These are phyloP conservation scores for Sanguinoderma infundibulare DNA, from an alignment of 1,284 basidiomycete genomes.

Conservation along the genomic window DNA sequence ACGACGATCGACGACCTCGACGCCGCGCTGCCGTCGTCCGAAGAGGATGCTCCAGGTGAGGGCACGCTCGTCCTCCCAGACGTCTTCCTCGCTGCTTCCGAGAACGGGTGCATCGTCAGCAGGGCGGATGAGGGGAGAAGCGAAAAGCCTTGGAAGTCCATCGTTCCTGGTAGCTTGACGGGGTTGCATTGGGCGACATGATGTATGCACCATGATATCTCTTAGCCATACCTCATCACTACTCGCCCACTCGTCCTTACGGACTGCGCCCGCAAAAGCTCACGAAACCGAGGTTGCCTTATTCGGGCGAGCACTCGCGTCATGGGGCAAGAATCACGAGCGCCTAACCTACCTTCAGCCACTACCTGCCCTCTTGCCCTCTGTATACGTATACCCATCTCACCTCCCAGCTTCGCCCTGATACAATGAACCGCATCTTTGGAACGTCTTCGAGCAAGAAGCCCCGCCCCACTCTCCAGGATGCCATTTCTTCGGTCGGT, in stretches of 20 bases:
- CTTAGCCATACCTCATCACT: background rate
- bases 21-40: background rate
- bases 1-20: slow-evolving; percentile 19
- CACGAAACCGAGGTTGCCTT: slow-evolving; percentile 14
- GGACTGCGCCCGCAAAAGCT: too few relatives aligned
- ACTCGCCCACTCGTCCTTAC: too few relatives aligned
- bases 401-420: background rate
- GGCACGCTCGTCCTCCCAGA: slow-evolving; percentile 35
- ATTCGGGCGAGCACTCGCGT: slow-evolving; percentile 1
- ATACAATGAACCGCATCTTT: slow-evolving; percentile 81
- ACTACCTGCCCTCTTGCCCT: background rate
- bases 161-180: slow-evolving; percentile 32
- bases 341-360: background rate
- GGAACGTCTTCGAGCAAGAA: slow-evolving; percentile 80
- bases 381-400: slow-evolving; percentile 31
- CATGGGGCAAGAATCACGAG: background rate
- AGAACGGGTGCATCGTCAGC: slow-evolving; percentile 56
- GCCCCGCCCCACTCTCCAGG: slow-evolving; percentile 85
- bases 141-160: slow-evolving; percentile 44
- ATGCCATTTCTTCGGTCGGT: slow-evolving; percentile 89
- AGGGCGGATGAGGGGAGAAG: slow-evolving; percentile 11
- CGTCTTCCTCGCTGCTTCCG: slow-evolving; percentile 57
- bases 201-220: background rate
- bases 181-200: background rate
- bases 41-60: slow-evolving; percentile 19